Percentiles rank a stretch among this genome's conserved stretches.
phyloP scores from a whole-genome alignment of 2,329 filamentous ascomycete genomes.

The Trichophyton verrucosum region DNA sequence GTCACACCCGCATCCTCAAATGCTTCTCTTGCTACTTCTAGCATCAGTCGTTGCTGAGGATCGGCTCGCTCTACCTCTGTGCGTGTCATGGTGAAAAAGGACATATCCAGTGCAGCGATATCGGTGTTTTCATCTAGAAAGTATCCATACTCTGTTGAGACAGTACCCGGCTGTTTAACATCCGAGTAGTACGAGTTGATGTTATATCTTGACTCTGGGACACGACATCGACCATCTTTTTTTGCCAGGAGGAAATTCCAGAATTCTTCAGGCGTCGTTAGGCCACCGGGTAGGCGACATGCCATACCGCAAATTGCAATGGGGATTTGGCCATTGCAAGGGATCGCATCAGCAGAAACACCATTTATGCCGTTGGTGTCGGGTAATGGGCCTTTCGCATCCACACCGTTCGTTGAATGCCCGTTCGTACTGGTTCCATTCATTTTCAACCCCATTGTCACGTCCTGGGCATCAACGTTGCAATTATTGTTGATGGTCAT shows the following conservation, averaged over 20 bases:
- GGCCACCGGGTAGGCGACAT: slow-evolving; percentile 6
- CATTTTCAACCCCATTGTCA: no score
- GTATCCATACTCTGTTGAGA: slow-evolving; percentile 15
- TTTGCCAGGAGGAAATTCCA: slow-evolving; percentile 10
- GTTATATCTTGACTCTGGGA: slow-evolving; percentile 14
- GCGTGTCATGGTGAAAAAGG: slow-evolving; percentile 22
- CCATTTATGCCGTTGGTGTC: no score
- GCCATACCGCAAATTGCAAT: slow-evolving; percentile 8
- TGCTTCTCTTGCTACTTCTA: slow-evolving; percentile 25
- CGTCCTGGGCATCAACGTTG: no score
- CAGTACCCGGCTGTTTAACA: not conserved
- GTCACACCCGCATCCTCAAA: slow-evolving; percentile 10
- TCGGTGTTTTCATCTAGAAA: slow-evolving; percentile 21
- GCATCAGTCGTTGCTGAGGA: slow-evolving; percentile 23
- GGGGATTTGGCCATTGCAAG: not conserved
- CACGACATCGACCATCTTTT: slow-evolving; percentile 7
- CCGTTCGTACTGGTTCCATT: no score
- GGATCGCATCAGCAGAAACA: no score
- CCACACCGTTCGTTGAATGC: no score
- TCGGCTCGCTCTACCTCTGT: slow-evolving; percentile 21
- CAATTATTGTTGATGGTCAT: no score
- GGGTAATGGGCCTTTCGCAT: no score
- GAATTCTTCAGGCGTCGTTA: not conserved
- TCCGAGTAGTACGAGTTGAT: slow-evolving; percentile 5
- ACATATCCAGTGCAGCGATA: slow-evolving; percentile 21